Conservation (phyloP, 805 yeast species). For the Saturnispora halmiae region DNA sequence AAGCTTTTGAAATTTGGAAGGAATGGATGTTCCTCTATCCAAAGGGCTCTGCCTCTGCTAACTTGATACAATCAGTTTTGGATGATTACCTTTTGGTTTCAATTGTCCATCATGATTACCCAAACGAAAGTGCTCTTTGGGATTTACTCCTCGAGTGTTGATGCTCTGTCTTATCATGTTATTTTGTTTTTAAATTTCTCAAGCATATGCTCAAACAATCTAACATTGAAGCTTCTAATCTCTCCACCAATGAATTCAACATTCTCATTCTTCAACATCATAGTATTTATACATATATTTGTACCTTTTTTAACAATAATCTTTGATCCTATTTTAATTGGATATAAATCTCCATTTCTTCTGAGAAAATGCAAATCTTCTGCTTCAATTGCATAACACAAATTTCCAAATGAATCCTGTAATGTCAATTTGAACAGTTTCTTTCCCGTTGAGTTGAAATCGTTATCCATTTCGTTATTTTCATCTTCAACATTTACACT, state of each 20-base stretch:
- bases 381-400: slow-evolving; percentile 50
- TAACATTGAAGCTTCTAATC: slow-evolving; percentile 21
- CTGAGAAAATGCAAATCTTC: slow-evolving; percentile 43
- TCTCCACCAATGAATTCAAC: slow-evolving; percentile 26
- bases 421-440: slow-evolving; percentile 44
- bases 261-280: slow-evolving; percentile 25
- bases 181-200: slow-evolving; percentile 30
- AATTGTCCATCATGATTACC: slow-evolving; percentile 76
- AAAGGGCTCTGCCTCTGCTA: slow-evolving; percentile 43
- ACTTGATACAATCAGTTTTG: slow-evolving; percentile 52
- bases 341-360: slow-evolving; percentile 18
- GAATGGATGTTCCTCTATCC: slow-evolving; percentile 87
- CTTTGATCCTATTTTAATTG: slow-evolving; percentile 49
- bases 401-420: slow-evolving; percentile 43
- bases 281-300: slow-evolving; percentile 37
- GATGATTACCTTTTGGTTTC: slow-evolving; percentile 70
- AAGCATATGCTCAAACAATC: slow-evolving; percentile 29
- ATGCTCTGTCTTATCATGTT: slow-evolving; percentile 13
- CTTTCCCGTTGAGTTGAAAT: slow-evolving; percentile 1
- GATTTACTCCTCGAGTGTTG: slow-evolving; percentile 36
- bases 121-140: slow-evolving; percentile 71
- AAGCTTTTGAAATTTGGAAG: slow-evolving; percentile 81
- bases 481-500: slow-evolving; percentile 36
- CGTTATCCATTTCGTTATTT: slow-evolving; percentile 1
- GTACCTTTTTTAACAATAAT: slow-evolving; percentile 43